phyloP scores from a whole-genome alignment of 352 stramenopile species.

The Phytophthora melonis region DNA sequence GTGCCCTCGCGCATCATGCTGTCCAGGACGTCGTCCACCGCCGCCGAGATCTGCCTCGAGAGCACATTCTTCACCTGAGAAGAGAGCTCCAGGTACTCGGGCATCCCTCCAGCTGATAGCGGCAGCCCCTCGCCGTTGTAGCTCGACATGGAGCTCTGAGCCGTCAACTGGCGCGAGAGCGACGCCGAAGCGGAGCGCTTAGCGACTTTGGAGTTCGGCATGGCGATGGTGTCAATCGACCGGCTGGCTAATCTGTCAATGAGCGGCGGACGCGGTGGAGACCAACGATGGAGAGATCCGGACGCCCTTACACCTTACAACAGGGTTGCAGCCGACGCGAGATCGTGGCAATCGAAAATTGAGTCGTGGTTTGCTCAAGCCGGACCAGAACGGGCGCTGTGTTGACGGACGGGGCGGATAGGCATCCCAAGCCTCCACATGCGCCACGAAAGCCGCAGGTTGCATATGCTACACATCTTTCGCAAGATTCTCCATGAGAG shows the following conservation, averaged over 20 bases:
- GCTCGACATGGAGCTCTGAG: slow-evolving; percentile 31
- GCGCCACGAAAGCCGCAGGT: slow-evolving; percentile 13
- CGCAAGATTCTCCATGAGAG: slow-evolving; percentile 5
- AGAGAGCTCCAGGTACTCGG: slow-evolving; percentile 33
- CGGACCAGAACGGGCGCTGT: not conserved
- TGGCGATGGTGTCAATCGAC: slow-evolving; percentile 15
- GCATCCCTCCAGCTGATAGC: slow-evolving; percentile 7
- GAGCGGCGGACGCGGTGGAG: slow-evolving; percentile 17
- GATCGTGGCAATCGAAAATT: slow-evolving; percentile 24
- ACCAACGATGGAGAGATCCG: slow-evolving; percentile 28
- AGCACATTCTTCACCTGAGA: slow-evolving; percentile 35
- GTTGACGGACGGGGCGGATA: slow-evolving; percentile 18
- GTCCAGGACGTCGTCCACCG: slow-evolving; percentile 49
- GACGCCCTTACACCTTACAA: slow-evolving; percentile 7
- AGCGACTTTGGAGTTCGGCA: slow-evolving; percentile 16
- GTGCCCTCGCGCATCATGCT: slow-evolving; percentile 50
- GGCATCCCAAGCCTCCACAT: not conserved
- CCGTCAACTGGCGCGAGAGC: slow-evolving; percentile 18
- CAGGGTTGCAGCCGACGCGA: slow-evolving; percentile 3
- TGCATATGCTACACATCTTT: slow-evolving; percentile 25
- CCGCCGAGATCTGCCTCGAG: slow-evolving; percentile 37
- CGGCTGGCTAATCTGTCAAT: slow-evolving; percentile 29
- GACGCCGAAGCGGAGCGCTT: slow-evolving; percentile 22
- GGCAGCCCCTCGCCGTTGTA: slow-evolving; percentile 15
- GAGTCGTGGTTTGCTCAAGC: slow-evolving; percentile 12